Conservation (phyloP, 768 basidiomycete species). For the Dictyophora rubrovolvata region DNA sequence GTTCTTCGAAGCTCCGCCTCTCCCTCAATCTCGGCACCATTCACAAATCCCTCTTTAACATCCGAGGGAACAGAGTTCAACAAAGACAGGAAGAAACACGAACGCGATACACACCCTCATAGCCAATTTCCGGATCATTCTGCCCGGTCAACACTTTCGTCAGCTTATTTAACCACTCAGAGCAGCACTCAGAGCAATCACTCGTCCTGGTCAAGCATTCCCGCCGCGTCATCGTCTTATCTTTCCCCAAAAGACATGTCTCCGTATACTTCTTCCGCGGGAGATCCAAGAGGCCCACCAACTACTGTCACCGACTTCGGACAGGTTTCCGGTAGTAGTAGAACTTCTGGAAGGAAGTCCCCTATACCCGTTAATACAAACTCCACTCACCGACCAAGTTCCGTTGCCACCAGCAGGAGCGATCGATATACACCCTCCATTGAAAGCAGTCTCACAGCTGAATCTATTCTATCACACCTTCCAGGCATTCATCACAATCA, state of each 20-base stretch:
- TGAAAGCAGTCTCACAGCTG: conserved; percentile 25
- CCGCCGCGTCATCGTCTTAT: conserved; percentile 2
- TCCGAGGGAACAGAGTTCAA: conserved; percentile 63
- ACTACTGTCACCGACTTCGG: conserved; percentile 41
- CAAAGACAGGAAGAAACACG: conserved; percentile 41
- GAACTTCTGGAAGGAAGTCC: conserved; percentile 11
- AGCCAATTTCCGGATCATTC: conserved; percentile 22
- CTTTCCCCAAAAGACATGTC: background rate
- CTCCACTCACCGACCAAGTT: conserved; percentile 21
- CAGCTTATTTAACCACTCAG: conserved; percentile 39
- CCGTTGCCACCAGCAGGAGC: conserved; percentile 32
- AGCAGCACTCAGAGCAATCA: conserved; percentile 14
- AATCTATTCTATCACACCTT: conserved; percentile 44
- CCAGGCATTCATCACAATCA: conserved; percentile 20
- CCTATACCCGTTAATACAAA: conserved; percentile 11
- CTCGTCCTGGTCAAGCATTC: conserved; percentile 1
- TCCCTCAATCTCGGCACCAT: conserved; percentile 61
- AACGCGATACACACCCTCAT: conserved; percentile 42
- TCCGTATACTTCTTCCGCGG: conserved; percentile 29
- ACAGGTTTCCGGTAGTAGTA: conserved; percentile 19
- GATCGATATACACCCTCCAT: conserved; percentile 51
- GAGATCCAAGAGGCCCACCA: conserved; percentile 36
- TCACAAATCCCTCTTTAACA: conserved; percentile 74
- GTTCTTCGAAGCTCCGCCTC: conserved; percentile 33
- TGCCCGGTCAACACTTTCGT: conserved; percentile 37